A percentile compares a stretch with the other conserved stretches of the same genome.
phyloP scores from a whole-genome alignment of 2,329 filamentous ascomycete species.

The Curvularia lunata region DNA sequence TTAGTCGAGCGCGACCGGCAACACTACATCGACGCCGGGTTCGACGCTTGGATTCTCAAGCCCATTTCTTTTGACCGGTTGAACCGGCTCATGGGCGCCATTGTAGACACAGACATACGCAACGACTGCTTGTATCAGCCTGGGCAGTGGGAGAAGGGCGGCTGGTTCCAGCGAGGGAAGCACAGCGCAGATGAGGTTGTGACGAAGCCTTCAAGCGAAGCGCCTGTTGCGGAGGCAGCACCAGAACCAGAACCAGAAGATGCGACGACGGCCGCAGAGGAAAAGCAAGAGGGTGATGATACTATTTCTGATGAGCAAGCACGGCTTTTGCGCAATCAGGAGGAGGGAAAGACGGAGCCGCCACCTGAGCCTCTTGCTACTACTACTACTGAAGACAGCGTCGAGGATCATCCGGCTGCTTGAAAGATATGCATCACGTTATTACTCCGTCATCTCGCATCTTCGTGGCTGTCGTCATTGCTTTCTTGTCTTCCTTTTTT shows the following conservation, averaged over 20 bases:
- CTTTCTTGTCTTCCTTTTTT: not conserved
- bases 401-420: constrained; percentile 7
- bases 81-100: constrained; percentile 70
- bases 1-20: constrained; percentile 72
- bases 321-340: constrained; percentile 24
- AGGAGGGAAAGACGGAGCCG: constrained; percentile 17
- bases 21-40: constrained; percentile 76
- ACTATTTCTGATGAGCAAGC: constrained; percentile 33
- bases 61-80: constrained; percentile 82
- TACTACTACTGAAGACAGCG: not conserved
- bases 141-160: constrained; percentile 83
- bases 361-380: not conserved
- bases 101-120: constrained; percentile 66
- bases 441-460: not conserved
- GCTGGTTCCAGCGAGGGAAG: constrained; percentile 71
- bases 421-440: constrained; percentile 3
- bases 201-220: constrained; percentile 43
- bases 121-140: constrained; percentile 69
- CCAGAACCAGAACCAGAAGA: constrained; percentile 24
- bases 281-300: constrained; percentile 20
- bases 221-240: constrained; percentile 28
- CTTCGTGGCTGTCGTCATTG: not conserved
- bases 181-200: constrained; percentile 47
- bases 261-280: constrained; percentile 26
- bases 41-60: constrained; percentile 91